Conservation (phyloP, 305 asterid genomes). For the Solanum hybrid region DNA sequence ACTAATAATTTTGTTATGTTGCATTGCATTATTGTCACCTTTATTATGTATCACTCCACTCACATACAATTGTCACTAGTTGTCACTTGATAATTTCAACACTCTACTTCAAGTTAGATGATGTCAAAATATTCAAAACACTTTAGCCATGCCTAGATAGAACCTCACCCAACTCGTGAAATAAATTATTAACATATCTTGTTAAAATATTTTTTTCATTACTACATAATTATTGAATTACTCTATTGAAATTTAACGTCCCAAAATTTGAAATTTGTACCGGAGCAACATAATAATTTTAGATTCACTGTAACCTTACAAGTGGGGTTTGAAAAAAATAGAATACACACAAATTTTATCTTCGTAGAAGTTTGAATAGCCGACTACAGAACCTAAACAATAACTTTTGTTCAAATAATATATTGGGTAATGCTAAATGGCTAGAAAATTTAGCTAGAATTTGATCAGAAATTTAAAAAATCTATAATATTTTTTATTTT, state of each 20-base stretch:
- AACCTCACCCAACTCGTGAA: background rate
- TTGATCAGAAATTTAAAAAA: no score
- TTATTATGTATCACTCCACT: background rate
- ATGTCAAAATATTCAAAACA: background rate
- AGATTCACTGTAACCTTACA: background rate
- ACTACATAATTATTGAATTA: background rate
- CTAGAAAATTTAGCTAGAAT: no score
- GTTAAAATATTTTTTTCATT: background rate
- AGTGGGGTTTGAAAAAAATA: no score
- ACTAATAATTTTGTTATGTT: background rate
- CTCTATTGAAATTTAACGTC: no score
- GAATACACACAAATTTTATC: no score
- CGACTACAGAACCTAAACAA: background rate
- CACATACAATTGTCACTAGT: background rate
- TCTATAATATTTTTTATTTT: no score
- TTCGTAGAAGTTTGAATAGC: background rate
- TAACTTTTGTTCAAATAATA: no score
- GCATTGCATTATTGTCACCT: background rate
- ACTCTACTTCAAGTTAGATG: background rate
- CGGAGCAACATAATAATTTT: no score
- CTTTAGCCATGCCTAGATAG: background rate
- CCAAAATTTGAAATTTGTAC: no score
- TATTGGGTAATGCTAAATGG: no score
- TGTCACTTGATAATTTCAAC: background rate
- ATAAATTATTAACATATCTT: background rate